Conservation (phyloP, 768 basidiomycete species). For the Mycena filopes region DNA sequence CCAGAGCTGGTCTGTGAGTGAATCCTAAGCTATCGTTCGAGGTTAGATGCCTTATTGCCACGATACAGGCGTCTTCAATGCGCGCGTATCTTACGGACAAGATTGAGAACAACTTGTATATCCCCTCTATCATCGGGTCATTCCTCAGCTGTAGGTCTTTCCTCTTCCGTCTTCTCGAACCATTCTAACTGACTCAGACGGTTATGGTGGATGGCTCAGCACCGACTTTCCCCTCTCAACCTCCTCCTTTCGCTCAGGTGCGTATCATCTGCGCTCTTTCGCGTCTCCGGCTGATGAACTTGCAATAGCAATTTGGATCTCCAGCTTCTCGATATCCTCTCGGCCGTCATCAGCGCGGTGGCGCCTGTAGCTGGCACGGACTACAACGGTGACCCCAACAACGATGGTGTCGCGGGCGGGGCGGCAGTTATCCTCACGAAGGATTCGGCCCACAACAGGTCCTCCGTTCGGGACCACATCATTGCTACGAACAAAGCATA, state of each 20-base stretch:
- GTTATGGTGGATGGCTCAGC: conserved; percentile 26
- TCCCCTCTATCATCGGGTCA: conserved; percentile 7
- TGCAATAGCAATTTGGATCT: conserved; percentile 11
- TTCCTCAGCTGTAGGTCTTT: conserved; percentile 21
- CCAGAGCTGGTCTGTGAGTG: conserved; percentile 13
- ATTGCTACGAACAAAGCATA: neutral
- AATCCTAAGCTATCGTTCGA: neutral
- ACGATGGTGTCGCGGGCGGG: conserved; percentile 24
- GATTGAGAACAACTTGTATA: conserved; percentile 27
- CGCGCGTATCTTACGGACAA: conserved; percentile 19
- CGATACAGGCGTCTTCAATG: conserved; percentile 7
- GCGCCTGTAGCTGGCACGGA: conserved; percentile 11
- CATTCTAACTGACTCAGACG: conserved; percentile 2
- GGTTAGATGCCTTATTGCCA: neutral
- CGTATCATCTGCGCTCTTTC: neutral
- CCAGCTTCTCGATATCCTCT: conserved; percentile 21
- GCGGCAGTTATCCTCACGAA: conserved; percentile 23
- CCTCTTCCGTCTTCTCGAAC: neutral
- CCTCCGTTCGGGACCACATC: conserved; percentile 24
- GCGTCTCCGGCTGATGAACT: neutral
- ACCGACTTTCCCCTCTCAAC: conserved; percentile 30
- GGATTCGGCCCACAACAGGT: conserved; percentile 21
- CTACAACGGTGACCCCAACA: conserved; percentile 18
- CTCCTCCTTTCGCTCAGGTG: conserved; percentile 21
- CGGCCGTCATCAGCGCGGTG: conserved; percentile 16